Percentiles rank a stretch among this genome's conserved stretches.
Evolutionary conservation across 306 rosid genomes (phyloP).

Genomic region (Citrullus mucosospermus): DNA sequence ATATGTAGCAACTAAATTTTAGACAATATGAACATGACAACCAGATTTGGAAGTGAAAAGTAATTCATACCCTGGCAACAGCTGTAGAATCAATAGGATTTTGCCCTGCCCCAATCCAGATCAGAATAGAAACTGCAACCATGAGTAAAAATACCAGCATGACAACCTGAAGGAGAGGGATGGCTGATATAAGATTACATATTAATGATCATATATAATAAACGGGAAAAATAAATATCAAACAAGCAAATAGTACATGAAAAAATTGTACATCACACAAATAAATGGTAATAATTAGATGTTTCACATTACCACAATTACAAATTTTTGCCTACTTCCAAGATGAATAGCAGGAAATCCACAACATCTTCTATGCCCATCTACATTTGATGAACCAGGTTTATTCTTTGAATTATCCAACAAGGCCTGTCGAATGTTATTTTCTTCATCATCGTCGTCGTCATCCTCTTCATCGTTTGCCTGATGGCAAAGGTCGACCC

Average conservation of each 20-base stretch:
- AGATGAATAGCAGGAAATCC: slow-evolving; percentile 38
- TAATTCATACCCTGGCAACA: slow-evolving; percentile 37
- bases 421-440: slow-evolving; percentile 28
- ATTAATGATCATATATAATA: neutral
- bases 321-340: slow-evolving; percentile 55
- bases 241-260: neutral
- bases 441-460: slow-evolving; percentile 35
- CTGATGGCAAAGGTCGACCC: slow-evolving; percentile 83
- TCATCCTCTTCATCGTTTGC: slow-evolving; percentile 59
- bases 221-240: neutral
- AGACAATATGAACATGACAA: neutral
- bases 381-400: slow-evolving; percentile 16
- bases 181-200: slow-evolving; percentile 12
- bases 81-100: slow-evolving; percentile 40
- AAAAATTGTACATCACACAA: neutral
- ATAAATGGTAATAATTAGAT: neutral
- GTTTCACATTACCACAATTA: slow-evolving; percentile 30
- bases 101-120: slow-evolving; percentile 42
- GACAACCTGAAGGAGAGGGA: slow-evolving; percentile 39
- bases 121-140: slow-evolving; percentile 34
- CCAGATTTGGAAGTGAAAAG: neutral
- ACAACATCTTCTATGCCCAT: slow-evolving; percentile 36
- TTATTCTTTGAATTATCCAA: slow-evolving; percentile 29
- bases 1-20: neutral
- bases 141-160: slow-evolving; percentile 25